Percentiles rank a stretch among this genome's conserved stretches.
phyloP scores from a whole-genome alignment of 2,329 filamentous ascomycete species.

The Trichoderma atrobrunneum region DNA sequence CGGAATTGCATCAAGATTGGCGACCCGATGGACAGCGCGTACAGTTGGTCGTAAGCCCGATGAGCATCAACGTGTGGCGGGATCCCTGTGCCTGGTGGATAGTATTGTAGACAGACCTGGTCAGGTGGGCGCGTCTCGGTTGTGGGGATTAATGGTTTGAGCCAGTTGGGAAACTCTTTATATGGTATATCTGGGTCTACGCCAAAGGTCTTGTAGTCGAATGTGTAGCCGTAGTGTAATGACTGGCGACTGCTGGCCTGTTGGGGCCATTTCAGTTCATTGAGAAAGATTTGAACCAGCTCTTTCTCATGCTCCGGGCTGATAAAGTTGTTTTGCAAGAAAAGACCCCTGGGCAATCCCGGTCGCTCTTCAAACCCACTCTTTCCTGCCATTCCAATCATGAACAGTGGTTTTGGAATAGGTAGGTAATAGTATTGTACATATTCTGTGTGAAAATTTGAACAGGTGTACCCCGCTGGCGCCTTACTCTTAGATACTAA shows the following conservation, averaged over 20 bases:
- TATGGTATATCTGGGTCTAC: constrained; percentile 50
- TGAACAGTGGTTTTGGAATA: background rate
- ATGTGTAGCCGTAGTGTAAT: constrained; percentile 56
- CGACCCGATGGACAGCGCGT: constrained; percentile 11
- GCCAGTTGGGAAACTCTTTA: constrained; percentile 42
- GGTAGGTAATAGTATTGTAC: background rate
- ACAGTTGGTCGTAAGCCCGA: constrained; percentile 19
- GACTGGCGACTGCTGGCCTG: constrained; percentile 45
- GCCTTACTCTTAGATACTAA: too few species aligned
- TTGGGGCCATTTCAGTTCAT: constrained; percentile 45
- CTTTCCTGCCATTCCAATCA: background rate
- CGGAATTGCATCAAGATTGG: constrained; percentile 13
- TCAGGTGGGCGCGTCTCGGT: constrained; percentile 47
- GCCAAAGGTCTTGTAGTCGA: constrained; percentile 58
- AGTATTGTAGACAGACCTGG: constrained; percentile 60
- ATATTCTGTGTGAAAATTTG: background rate
- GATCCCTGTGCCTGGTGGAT: constrained; percentile 58
- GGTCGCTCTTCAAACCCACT: background rate
- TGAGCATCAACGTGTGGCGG: constrained; percentile 62
- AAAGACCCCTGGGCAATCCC: background rate
- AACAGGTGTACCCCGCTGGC: background rate
- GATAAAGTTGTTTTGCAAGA: background rate
- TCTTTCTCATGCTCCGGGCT: constrained; percentile 10
- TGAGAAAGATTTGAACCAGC: constrained; percentile 39
- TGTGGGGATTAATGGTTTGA: constrained; percentile 46